These are phyloP conservation scores for Dryadomyces quercus-mongolicae DNA, from an alignment of 2,329 filamentous ascomycete species.

Conservation along the genomic window DNA sequence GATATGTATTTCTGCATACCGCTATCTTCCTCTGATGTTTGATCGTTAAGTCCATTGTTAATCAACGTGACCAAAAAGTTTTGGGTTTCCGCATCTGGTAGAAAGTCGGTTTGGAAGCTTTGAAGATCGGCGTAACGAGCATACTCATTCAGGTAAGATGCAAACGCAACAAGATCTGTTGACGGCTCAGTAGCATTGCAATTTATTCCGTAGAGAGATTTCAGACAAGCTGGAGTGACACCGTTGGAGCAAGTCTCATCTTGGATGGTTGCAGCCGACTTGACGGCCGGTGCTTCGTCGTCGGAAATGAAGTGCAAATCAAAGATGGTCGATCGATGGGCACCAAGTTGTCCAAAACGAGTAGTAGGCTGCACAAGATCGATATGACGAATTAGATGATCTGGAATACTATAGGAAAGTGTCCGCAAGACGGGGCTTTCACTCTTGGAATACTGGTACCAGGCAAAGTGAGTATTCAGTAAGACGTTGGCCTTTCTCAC, in stretches of 20 bases:
- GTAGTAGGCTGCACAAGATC: conserved; percentile 56
- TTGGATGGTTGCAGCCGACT: not conserved
- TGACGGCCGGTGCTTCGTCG: conserved; percentile 7
- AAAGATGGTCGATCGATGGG: conserved; percentile 28
- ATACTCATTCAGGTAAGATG: conserved; percentile 34
- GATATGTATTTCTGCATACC: conserved; percentile 11
- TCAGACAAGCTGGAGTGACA: conserved; percentile 35
- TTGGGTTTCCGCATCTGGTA: conserved; percentile 35
- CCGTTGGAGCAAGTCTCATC: conserved; percentile 9
- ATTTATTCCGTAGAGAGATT: conserved; percentile 33
- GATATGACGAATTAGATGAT: conserved; percentile 38
- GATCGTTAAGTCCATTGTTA: conserved; percentile 40
- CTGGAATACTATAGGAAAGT: conserved; percentile 48
- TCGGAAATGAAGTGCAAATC: conserved; percentile 17
- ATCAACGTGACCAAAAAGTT: conserved; percentile 45
- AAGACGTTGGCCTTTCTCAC: conserved; percentile 40
- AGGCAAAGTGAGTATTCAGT: conserved; percentile 43
- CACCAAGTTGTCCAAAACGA: conserved; percentile 39
- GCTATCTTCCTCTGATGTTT: conserved; percentile 24
- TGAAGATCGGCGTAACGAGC: conserved; percentile 36
- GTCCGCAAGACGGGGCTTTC: conserved; percentile 35
- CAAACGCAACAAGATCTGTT: conserved; percentile 24
- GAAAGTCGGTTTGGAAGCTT: conserved; percentile 35
- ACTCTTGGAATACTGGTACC: conserved; percentile 35
- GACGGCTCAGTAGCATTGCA: conserved; percentile 19